Evolutionary conservation across 371 early-diverging fungal genomes (phyloP).

Genomic region (Mucor piriformis): DNA sequence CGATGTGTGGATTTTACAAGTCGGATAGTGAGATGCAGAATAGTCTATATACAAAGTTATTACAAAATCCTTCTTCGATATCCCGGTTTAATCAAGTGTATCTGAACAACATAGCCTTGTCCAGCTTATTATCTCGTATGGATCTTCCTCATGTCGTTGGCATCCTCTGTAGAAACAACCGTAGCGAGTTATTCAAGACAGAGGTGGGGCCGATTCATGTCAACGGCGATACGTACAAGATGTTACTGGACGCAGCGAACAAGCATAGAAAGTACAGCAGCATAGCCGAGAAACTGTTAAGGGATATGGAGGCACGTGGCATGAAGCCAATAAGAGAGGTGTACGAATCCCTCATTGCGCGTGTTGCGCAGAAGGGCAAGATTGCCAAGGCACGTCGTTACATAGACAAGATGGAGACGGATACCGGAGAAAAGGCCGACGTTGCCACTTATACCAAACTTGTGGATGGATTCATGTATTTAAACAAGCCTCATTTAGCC

Average conservation of each 20-base stretch:
- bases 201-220: slow-evolving; percentile 12
- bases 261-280: neutral
- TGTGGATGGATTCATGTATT: slow-evolving; percentile 28
- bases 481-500: slow-evolving; percentile 20
- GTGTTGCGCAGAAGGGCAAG: slow-evolving; percentile 22
- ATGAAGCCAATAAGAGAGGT: slow-evolving; percentile 21
- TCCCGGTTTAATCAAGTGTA: slow-evolving; percentile 31
- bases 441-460: slow-evolving; percentile 32
- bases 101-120: slow-evolving; percentile 42
- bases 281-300: slow-evolving; percentile 26
- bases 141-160: slow-evolving; percentile 10
- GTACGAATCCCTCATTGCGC: slow-evolving; percentile 31
- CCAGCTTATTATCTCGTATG: slow-evolving; percentile 11
- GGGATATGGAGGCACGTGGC: slow-evolving; percentile 35
- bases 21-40: slow-evolving; percentile 20
- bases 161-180: slow-evolving; percentile 25
- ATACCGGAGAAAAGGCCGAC: slow-evolving; percentile 22
- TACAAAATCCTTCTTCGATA: slow-evolving; percentile 10
- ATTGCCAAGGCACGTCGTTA: slow-evolving; percentile 31
- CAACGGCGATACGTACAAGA: slow-evolving; percentile 37
- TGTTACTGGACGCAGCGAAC: slow-evolving; percentile 31
- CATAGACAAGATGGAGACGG: slow-evolving; percentile 32
- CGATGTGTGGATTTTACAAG: slow-evolving; percentile 30
- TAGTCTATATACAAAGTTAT: slow-evolving; percentile 24
- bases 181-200: slow-evolving; percentile 20